These are phyloP conservation scores for Nitzschia sp. DNA, from an alignment of 108 stramenopile genomes.

Conservation along the genomic window DNA sequence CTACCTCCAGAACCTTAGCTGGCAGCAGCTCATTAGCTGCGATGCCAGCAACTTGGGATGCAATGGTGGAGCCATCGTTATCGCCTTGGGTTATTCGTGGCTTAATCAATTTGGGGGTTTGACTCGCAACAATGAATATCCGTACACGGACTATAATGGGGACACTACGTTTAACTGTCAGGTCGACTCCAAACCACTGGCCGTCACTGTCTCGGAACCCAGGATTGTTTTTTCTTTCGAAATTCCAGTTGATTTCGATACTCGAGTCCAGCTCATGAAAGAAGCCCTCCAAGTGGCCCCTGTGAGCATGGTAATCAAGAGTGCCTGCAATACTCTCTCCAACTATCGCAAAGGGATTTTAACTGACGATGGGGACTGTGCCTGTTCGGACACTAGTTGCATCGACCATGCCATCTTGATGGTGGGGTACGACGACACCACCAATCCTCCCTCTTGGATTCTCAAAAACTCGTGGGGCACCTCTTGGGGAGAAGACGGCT, in stretches of 20 bases:
- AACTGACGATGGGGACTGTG: slow-evolving; percentile 59
- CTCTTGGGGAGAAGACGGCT: slow-evolving; percentile 54
- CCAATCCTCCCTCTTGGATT: slow-evolving; percentile 51
- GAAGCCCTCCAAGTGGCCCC: slow-evolving; percentile 41
- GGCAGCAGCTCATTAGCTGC: slow-evolving; percentile 82
- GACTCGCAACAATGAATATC: slow-evolving; percentile 34
- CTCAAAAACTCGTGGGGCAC: slow-evolving; percentile 40
- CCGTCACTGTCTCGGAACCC: slow-evolving; percentile 22
- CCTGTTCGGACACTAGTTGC: slow-evolving; percentile 34
- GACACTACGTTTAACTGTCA: slow-evolving; percentile 22
- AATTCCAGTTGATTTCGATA: slow-evolving; percentile 28
- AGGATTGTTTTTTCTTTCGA: slow-evolving; percentile 23
- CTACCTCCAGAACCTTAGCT: slow-evolving; percentile 45
- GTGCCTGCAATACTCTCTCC: slow-evolving; percentile 53
- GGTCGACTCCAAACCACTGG: slow-evolving; percentile 11
- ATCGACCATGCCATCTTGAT: slow-evolving; percentile 87
- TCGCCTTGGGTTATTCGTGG: slow-evolving; percentile 55
- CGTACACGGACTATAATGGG: slow-evolving; percentile 42
- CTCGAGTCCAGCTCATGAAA: slow-evolving; percentile 42
- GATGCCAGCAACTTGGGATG: slow-evolving; percentile 69
- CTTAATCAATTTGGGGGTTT: slow-evolving; percentile 36
- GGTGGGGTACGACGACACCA: slow-evolving; percentile 72
- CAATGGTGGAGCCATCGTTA: slow-evolving; percentile 69
- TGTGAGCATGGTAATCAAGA: slow-evolving; percentile 44
- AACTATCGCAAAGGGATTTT: slow-evolving; percentile 80